Percentiles rank a stretch among this genome's conserved stretches.
phyloP scores from a whole-genome alignment of 2,329 filamentous ascomycete species.

The Trichoderma simmonsii region DNA sequence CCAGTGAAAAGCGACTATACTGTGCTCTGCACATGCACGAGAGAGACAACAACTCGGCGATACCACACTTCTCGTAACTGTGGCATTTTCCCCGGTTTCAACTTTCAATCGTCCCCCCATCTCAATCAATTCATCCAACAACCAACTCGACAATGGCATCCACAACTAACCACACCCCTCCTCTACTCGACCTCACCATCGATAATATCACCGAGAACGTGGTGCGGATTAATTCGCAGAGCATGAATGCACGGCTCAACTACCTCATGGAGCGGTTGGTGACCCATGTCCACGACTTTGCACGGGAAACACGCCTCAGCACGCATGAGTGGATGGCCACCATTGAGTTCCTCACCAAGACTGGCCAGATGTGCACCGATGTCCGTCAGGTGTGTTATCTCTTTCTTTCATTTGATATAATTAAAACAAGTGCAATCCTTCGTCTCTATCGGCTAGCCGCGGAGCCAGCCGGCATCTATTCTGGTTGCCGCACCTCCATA shows the following conservation, averaged over 20 bases:
- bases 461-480: not conserved
- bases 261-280: constrained; percentile 69
- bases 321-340: constrained; percentile 72
- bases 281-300: constrained; percentile 72
- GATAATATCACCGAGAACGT: constrained; percentile 75
- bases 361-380: constrained; percentile 59
- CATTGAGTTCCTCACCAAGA: constrained; percentile 63
- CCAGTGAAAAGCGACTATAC: not conserved
- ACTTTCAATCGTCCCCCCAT: not conserved
- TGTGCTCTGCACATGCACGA: not conserved
- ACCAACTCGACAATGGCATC: not conserved
- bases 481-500: not conserved
- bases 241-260: constrained; percentile 57
- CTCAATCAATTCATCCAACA: not conserved
- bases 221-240: constrained; percentile 66
- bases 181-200: constrained; percentile 55
- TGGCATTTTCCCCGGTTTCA: not conserved
- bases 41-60: not conserved
- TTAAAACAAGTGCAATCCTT: not conserved
- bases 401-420: not conserved
- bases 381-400: constrained; percentile 5
- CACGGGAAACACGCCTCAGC: constrained; percentile 68
- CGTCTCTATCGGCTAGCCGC: not conserved
- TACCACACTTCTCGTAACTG: not conserved
- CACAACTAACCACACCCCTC: not conserved